Base-by-base conservation (phyloP, 805 yeast genomes). In the Pichia heedii region DNA sequence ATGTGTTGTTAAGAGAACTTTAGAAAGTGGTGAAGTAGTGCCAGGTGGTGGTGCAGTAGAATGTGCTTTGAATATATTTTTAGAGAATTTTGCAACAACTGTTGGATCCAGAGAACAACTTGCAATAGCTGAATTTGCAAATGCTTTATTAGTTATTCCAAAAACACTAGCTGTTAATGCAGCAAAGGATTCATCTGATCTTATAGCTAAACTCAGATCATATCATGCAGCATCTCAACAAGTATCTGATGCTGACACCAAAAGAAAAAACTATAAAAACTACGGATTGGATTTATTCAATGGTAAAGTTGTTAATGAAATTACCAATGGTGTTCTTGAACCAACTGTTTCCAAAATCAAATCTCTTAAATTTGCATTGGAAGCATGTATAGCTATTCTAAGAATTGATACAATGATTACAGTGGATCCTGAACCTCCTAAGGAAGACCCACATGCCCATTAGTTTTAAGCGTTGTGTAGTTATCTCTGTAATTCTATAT, bases 21-120 rank as follows among this genome's bases (percentile, higher is more conserved):
- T 94, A 53, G 98, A 93, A 66, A 79, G 90, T 57, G 97, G 97
- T 19, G 68, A 76, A 52, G 89, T 94, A 45, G 98, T 93, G 6
- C 97, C 98, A 36, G 99, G 99, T 49, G 99, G 99, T 52, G 99
- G 99, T 48, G 94, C 95, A n/a, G 98, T 93, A 30, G 99, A 93
- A 68, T 75, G 95, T 41, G 97, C 97, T 3, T 74, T 93, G 59
- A 89, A 88, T 68, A 88, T 93, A 42, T 93, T 86, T 63, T 71
- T 93, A 61, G 98, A 93, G 65, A 90, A 86, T 62, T 93, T 93
- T 65, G 98, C 98, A 40, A 93, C 97, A 9, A 88, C 97, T 1
- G 90, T 93, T 41, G 97, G 97, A 3, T 86, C 96, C 18, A 79
- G 98, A 58, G 98, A 93, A 65, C 98, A 93, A 65, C 74, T 93